Base-by-base conservation (phyloP, 176 grass and related monocot species). In the Carex littledalei region DNA sequence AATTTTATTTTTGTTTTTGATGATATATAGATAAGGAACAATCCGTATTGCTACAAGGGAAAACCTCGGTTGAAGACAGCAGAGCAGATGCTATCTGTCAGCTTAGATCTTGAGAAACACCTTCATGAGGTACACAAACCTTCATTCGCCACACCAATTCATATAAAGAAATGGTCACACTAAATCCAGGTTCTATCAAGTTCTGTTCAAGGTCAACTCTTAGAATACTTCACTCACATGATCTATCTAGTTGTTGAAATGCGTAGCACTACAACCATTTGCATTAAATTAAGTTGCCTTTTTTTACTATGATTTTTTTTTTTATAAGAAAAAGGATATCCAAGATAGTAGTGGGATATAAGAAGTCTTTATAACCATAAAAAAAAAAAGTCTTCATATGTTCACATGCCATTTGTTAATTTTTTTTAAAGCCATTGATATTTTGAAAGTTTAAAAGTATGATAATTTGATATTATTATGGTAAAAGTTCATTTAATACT, bases 41-140 rank as follows among this genome's bases (percentile, higher is more conserved):
- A 88, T 32, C 66, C 76, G 0, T 88, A 79, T 2, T 88, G 86
- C 59, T 91, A 91, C 89, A 88, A 91, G 49, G 89, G 89, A 52
- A 85, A 22, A 67, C 83, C 86, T 37, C 57, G 89, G 13, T 17
- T 91, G 15, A 83, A 83, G 60, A 88, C 89, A 0, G 89, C 71
- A 24, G 17, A 54, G 13, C 41, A 91, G 68, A 55, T 88, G 56
- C 82, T 91, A 15, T 9, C 15, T 20, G 86, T 70, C 1, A 88
- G 74, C 55, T 53, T 86, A 81, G 86, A 91, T 35, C 81, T 91
- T n/a, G 86, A 88, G 55, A 85, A 79, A 1, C 85, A 60, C 15
- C 83, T 91, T 10, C 18, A 86, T 9, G 3, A 97, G 82, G 92
- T 97, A 50, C 32, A 5, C 65, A 5, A 3, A 39, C 37, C 37